Evolutionary conservation across 2,329 filamentous ascomycete genomes (phyloP), one percentile per base, ranked within the genome.

Genomic region (Nakataea oryzae): DNA sequence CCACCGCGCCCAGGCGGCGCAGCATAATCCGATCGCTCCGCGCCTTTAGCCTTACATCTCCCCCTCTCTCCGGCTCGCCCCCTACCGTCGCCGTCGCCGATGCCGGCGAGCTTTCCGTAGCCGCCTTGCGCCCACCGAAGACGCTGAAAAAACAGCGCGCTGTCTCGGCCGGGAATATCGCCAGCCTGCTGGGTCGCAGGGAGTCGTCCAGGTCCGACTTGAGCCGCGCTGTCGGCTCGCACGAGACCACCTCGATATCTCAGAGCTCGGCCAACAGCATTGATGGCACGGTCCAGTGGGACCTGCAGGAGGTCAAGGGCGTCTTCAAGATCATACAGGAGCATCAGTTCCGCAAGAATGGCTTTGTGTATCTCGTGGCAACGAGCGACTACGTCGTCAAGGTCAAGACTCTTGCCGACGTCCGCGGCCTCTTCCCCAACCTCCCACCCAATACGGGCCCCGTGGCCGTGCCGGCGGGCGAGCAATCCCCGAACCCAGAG

Each of bases 301-400:
- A 61, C 26, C 62, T 67, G 8, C 71, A 73, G 60, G 64, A 59
- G 13, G 67, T 74, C 30, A 70, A 73, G 63, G 69, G 69, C 27
- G 76, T 75, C 59, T 79, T 79, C 2, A 70, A 77, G 21, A 72
- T 85, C 47, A 82, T 82, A 67, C 71, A 77, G 1, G 80, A 83
- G 62, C 78, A 79, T 26, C 70, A 81, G 3, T 60, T 60, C 59
- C 72, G 72, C 21, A 69, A 69, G 61, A 69, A 81, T 64, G 29
- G 28, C 28, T 72, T 77, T 1, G 79, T 78, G 47, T 83, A 81
- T 64, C 68, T 85, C 13, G 81, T 84, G 30, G 70, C 83, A 28
- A 82, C 82, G 3, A 72, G 80, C 34, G 74, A 78, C 55, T 78
- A 78, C 60, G 69, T 85, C 56, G 69, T 83, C 67, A 81, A 81